These are phyloP conservation scores for Sparassis latifolia DNA, from an alignment of 1,284 basidiomycete species.

Conservation along the genomic window DNA sequence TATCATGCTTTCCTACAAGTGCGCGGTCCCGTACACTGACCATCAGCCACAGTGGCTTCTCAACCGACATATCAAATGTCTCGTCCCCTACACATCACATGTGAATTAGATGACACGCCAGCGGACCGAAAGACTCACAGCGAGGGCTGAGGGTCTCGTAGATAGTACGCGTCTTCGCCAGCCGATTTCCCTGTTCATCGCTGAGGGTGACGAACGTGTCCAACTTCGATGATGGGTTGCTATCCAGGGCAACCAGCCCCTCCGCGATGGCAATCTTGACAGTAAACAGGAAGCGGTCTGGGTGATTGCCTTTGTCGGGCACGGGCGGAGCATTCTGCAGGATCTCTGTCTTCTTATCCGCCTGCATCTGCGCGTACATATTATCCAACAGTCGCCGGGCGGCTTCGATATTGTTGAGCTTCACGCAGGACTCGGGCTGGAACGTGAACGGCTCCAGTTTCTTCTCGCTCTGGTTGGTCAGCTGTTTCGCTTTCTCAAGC, in stretches of 20 bases:
- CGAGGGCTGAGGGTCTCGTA: conserved; percentile 87
- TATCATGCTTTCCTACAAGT: conserved; percentile 85
- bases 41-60: conserved; percentile 91
- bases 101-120: conserved; percentile 1
- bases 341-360: conserved; percentile 79
- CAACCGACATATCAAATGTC: conserved; percentile 90
- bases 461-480: conserved; percentile 77
- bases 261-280: conserved; percentile 93
- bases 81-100: conserved; percentile 72
- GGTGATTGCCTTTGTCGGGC: conserved; percentile 46
- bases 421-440: conserved; percentile 89
- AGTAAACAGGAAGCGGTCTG: conserved; percentile 80
- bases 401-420: conserved; percentile 95
- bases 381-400: conserved; percentile 88
- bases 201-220: conserved; percentile 95
- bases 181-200: conserved; percentile 83
- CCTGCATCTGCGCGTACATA: conserved; percentile 89
- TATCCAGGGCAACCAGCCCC: conserved; percentile 69
- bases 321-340: conserved; percentile 60
- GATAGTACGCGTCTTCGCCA: conserved; percentile 94
- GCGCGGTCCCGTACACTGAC: conserved; percentile 90
- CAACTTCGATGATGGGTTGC: conserved; percentile 60
- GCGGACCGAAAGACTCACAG: conserved; percentile 48
- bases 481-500: conserved; percentile 88
- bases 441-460: conserved; percentile 94